Evolutionary conservation across 192 early-diverging fungal species (phyloP), one percentile per base, ranked within the genome.

Genomic region (Haplosporangium gracile): DNA sequence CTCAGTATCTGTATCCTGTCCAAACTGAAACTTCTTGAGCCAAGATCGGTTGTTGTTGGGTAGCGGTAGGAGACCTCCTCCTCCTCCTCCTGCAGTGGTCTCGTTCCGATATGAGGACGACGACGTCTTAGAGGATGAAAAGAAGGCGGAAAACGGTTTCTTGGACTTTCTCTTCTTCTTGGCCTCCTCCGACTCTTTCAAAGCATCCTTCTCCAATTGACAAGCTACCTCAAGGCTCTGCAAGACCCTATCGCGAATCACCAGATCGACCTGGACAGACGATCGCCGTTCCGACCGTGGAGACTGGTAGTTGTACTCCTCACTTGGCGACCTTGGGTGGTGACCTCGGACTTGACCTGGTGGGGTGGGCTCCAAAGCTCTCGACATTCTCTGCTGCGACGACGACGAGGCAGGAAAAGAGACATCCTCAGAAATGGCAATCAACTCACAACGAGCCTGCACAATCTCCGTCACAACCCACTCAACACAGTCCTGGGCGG

Each of bases 381-480:
- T 57, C 34, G 36, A 55, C 47, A 29, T 36, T 36, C 34, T 32
- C 29, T 73, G 43, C 24, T 38, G 70, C 8, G 70, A 42, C 34
- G 70, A 39, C 70, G 72, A 73, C 1, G 51, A 7, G 13, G 15
- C 18, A 51, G 73, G 53, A 57, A 36, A 32, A 34, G 26, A 29
- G 22, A 24, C 18, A 2, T 34, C 55, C 74, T 85, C 83, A n/a
- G 83, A 74, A 1, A 75, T 70, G 26, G 83, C 72, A 32, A 85
- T 68, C 57, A 85, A 34, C 34, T 85, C 74, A 60, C 83, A 77
- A 38, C 83, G 74, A 6, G 78, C 74, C 51, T 77, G 78, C 0
- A 85, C 75, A 77, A 85, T 85, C 78, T 85, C 83, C 0, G 83
- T 75, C n/a, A 85, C 78, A 5, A 85, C 78, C 77, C 83, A 80